Percentiles rank a stretch among this genome's conserved stretches.
Conservation (phyloP, 805 yeast genomes). For the Monosporozyma yasuniensis region DNA sequence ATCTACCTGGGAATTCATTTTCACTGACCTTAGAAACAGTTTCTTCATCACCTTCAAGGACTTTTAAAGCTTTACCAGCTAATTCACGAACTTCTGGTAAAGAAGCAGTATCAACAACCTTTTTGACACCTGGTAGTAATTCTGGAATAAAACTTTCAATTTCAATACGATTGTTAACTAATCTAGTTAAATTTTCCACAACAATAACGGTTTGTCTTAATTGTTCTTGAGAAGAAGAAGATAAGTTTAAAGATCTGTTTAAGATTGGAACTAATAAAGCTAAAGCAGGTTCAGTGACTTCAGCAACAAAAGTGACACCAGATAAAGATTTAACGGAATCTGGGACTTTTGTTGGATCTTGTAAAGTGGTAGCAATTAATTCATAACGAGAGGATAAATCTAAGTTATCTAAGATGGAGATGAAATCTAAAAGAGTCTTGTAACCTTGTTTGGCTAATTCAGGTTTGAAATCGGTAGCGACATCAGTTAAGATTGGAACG, state of each 20-base stretch:
- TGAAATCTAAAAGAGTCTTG: constrained; percentile 58
- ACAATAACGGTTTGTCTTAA: constrained; percentile 94
- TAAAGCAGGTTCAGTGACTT: constrained; percentile 93
- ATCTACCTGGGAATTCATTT: constrained; percentile 70
- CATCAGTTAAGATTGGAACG: constrained; percentile 79
- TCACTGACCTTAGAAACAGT: constrained; percentile 31
- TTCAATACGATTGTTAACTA: constrained; percentile 88
- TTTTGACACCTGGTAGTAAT: constrained; percentile 84
- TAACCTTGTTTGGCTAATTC: constrained; percentile 84
- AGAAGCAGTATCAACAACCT: constrained; percentile 82
- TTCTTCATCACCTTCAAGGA: constrained; percentile 72
- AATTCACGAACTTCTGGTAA: constrained; percentile 93
- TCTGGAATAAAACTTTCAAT: constrained; percentile 81
- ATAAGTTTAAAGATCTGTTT: constrained; percentile 75
- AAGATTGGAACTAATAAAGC: constrained; percentile 86
- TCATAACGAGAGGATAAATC: constrained; percentile 84
- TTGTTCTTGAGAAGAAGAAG: constrained; percentile 87
- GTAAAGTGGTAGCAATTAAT: constrained; percentile 76
- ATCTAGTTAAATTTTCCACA: constrained; percentile 88
- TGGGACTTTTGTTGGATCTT: constrained; percentile 82
- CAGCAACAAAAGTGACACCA: constrained; percentile 94
- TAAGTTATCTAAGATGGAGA: constrained; percentile 80
- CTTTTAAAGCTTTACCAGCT: constrained; percentile 77
- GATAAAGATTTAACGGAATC: constrained; percentile 82
- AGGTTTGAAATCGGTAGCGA: constrained; percentile 92